Base-by-base conservation (phyloP, 2,329 filamentous ascomycete species). In the Colletotrichum chlorophyti region DNA sequence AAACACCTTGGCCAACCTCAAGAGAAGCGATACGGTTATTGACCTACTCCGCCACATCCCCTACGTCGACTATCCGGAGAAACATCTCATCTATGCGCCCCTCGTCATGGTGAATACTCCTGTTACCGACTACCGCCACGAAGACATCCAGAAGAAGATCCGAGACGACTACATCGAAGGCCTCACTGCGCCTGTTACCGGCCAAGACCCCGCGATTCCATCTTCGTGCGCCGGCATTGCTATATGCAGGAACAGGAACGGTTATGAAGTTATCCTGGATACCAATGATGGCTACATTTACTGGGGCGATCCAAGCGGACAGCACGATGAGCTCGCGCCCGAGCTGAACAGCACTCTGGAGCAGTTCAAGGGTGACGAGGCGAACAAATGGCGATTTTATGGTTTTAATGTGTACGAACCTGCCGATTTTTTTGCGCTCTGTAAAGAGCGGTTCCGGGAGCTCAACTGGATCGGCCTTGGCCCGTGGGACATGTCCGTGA, bases 221-320 rank as follows among this genome's bases (percentile, higher is more conserved):
- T 32, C 63, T 5, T 60, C 48, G 7, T 63, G 61, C 40, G 55
- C 48, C 31, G 7, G 32, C 15, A 54, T 65, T 34, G 59, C 64
- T 10, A 40, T 59, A 15, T 23, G 15, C 38, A 21, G 7, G n/a
- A 6, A 26, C 10, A 24, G 34, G 10, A 48, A 26, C 41, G 59
- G 57, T 1, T 65, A 62, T 38, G 40, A 38, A 2, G 34, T 63
- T 34, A 45, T 63, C 6, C 24, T 65, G n/a, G 51, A 65, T 23
- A 65, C 63, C 17, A 49, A 55, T 1, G 59, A 63, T 19, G 57
- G 57, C 17, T 47, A 37, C 14, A n/a, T 65, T n/a, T 62, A 63
- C 34, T 63, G 63, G 59, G 53, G 48, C 6, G 47, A 57, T 12
- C 34, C 54, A 9, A 12, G 42, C 17, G 50, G 50, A 5, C 45